Percentiles rank a stretch among this genome's conserved stretches.
Evolutionary conservation across 1,284 basidiomycete genomes (phyloP).

Genomic region (Boletellus sp.): DNA sequence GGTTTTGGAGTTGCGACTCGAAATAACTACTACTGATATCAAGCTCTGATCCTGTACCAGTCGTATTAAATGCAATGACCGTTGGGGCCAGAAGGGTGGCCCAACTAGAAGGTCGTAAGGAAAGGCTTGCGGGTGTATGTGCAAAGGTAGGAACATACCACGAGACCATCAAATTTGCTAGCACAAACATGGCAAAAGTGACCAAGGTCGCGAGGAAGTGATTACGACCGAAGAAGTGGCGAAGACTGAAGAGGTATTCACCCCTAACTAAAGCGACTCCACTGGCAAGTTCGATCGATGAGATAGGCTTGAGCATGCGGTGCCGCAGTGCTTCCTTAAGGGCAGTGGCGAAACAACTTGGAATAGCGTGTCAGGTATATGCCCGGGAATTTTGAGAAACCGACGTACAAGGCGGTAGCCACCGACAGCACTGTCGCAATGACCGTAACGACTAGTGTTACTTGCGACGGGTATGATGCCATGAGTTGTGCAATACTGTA

Average conservation of each 20-base stretch:
- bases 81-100: conserved; percentile 10
- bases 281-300: neutral
- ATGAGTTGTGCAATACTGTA: neutral
- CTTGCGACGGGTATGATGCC: neutral
- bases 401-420: neutral
- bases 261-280: conserved; percentile 1
- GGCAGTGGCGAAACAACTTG: conserved; percentile 4
- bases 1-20: neutral
- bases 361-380: neutral
- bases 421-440: conserved; percentile 8
- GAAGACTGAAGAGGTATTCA: neutral
- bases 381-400: neutral
- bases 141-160: neutral
- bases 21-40: conserved; percentile 3
- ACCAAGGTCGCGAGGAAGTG: neutral
- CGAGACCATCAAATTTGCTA: conserved; percentile 2
- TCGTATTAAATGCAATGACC: neutral
- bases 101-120: conserved; percentile 2
- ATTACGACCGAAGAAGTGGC: neutral
- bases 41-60: neutral
- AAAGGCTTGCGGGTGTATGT: neutral
- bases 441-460: conserved; percentile 4
- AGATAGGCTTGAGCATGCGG: conserved; percentile 6
- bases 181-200: neutral
- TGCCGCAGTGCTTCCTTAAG: conserved; percentile 5